phyloP scores from a whole-genome alignment of 805 yeast genomes.

The Metschnikowia chrysomelidarum region DNA sequence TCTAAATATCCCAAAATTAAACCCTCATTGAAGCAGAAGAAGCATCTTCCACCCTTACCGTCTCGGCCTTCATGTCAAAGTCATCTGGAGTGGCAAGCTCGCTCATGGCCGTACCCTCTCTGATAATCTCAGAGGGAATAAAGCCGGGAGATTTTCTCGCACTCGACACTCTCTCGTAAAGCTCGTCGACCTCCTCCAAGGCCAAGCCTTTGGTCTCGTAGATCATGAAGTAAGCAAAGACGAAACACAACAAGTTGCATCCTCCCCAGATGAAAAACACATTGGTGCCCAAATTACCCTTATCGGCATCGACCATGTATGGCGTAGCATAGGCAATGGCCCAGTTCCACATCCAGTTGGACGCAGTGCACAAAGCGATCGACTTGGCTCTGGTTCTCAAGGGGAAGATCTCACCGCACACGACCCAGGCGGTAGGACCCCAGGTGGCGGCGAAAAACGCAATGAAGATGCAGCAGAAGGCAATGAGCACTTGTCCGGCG shows the following conservation, averaged over 20 bases:
- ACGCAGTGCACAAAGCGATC: constrained; percentile 39
- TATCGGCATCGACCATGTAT: constrained; percentile 39
- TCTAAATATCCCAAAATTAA: no score
- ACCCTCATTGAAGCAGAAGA: constrained; percentile 27
- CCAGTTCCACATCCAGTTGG: constrained; percentile 45
- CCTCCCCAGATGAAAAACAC: constrained; percentile 46
- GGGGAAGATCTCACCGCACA: constrained; percentile 37
- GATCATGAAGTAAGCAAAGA: constrained; percentile 33
- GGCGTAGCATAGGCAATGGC: constrained; percentile 42
- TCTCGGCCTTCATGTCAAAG: constrained; percentile 24
- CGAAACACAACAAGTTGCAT: constrained; percentile 32
- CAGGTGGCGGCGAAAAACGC: constrained; percentile 43
- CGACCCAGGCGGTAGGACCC: constrained; percentile 43
- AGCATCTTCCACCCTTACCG: constrained; percentile 27
- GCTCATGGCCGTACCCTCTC: constrained; percentile 28
- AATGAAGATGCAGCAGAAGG: constrained; percentile 39
- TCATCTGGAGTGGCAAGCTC: constrained; percentile 11
- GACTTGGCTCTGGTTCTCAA: constrained; percentile 41
- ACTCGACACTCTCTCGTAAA: constrained; percentile 32
- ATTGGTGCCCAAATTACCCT: constrained; percentile 39
- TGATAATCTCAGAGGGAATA: constrained; percentile 35
- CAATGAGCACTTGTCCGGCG: constrained; percentile 35
- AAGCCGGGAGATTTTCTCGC: constrained; percentile 35
- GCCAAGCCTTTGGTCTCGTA: constrained; percentile 43
- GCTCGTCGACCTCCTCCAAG: constrained; percentile 42